Conservation (phyloP, 2,329 filamentous ascomycete genomes). For the Lachnum nothofagi region DNA sequence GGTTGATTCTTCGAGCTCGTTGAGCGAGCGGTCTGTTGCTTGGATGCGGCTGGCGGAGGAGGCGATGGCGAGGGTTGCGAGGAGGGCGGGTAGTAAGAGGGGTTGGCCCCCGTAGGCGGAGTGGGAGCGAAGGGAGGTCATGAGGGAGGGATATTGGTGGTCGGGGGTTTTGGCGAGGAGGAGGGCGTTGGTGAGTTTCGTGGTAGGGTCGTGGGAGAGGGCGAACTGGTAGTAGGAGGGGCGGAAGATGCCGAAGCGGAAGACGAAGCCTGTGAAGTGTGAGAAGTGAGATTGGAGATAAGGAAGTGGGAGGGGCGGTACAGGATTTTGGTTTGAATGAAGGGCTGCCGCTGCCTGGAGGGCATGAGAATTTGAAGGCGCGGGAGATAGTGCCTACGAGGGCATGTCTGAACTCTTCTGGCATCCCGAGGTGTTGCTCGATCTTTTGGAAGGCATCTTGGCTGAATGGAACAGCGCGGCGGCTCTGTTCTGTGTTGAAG, state of each 20-base stretch:
- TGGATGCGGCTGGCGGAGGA: neutral
- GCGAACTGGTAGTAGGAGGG: slow-evolving; percentile 6
- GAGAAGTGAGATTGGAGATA: neutral
- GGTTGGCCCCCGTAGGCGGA: neutral
- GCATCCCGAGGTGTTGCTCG: slow-evolving; percentile 1
- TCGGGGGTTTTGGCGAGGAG: neutral
- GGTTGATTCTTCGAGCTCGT: slow-evolving; percentile 7
- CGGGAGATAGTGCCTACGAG: neutral
- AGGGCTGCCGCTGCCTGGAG: neutral
- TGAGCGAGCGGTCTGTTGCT: neutral
- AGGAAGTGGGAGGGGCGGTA: neutral
- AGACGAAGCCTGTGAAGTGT: slow-evolving; percentile 1
- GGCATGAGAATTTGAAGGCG: neutral
- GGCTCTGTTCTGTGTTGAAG: neutral
- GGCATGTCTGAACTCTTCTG: neutral
- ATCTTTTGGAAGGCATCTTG: neutral
- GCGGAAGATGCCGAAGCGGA: slow-evolving; percentile 2
- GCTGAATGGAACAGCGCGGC: slow-evolving; percentile 1
- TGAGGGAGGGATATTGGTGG: neutral
- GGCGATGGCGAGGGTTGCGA: neutral
- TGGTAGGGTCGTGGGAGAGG: neutral
- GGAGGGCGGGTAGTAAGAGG: neutral
- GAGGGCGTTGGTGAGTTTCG: slow-evolving; percentile 1
- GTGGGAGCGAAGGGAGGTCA: neutral
- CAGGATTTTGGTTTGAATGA: neutral